Base-by-base conservation (phyloP, 129 eudicot genomes). In the Centrapalus pauciflorus region DNA sequence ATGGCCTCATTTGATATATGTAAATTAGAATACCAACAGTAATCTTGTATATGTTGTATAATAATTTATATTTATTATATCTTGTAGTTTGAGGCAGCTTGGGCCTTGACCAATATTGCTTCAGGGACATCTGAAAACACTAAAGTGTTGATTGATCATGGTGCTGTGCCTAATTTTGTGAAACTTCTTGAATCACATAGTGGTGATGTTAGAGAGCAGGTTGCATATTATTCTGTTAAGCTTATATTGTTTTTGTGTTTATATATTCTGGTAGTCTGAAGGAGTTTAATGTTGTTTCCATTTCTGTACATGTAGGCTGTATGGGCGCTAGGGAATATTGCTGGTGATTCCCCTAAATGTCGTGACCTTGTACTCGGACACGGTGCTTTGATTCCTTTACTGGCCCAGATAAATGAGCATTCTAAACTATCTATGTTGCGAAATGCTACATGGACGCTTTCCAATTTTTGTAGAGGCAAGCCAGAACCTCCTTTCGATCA, bases 51-150 rank as follows among this genome's bases (percentile, higher is more conserved):
- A 10, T 48, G 54, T 48, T 48, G 52, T 58, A 26, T 37, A n/a
- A 63, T 17, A 38, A 10, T 34, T 3, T 43, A 43, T 43, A 43
- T 43, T 2, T 34, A 5, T 3, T 11, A 19, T 17, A 48, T 48
- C 56, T 37, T 63, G 49, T 69, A 85, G 92, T 82, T 82, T 72
- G 85, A 85, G 70, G 92, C 92, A 60, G 93, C 88, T 40, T 85
- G 93, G 93, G 93, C 88, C 24, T 74, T 82, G 79, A 85, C 93
- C 55, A 82, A 85, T 82, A 80, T 85, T 74, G 93, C 93, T 28
- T 85, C 87, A 33, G 91, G 91, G 23, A 81, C 87, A 45, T 85
- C 87, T 10, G 91, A 85, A 48, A 87, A 85, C 65, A 85, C 91
- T 41, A 57, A 77, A 30, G 91, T 81, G 60, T 87, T 85, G 23